Conservation (phyloP, 257 asterid genomes). For the Ballota nigra region DNA sequence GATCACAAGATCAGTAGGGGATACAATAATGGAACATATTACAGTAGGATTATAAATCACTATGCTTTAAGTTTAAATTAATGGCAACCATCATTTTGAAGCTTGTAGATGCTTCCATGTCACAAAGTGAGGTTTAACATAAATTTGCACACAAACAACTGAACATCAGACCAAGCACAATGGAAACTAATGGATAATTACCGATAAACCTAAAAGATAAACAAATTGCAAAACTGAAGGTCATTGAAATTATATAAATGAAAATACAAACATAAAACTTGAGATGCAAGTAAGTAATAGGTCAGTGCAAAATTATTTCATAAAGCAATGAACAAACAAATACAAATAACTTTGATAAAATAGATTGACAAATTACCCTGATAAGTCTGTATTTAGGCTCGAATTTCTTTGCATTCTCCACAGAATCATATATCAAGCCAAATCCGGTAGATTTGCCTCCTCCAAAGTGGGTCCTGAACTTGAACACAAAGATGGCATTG, state of each 20-base stretch:
- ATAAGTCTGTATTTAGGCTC: conserved; percentile 93
- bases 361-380: conserved; percentile 47
- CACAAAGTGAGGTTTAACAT: background rate
- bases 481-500: conserved; percentile 81
- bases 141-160: background rate
- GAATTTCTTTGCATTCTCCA: conserved; percentile 81
- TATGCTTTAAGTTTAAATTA: background rate
- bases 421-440: conserved; percentile 86
- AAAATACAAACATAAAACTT: background rate
- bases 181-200: background rate
- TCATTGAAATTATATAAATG: background rate
- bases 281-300: background rate
- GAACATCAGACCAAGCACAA: background rate
- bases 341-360: background rate
- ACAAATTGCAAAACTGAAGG: background rate
- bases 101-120: no score
- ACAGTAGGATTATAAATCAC: background rate
- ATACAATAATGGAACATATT: background rate
- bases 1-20: background rate
- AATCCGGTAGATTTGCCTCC: conserved; percentile 97
- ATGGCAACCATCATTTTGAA: background rate
- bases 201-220: background rate
- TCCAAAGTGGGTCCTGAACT: conserved; percentile 96
- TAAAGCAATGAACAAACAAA: background rate
- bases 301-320: background rate